Evolutionary conservation across 2,329 filamentous ascomycete genomes (phyloP).

Genomic region (Zymoseptoria passerinii): DNA sequence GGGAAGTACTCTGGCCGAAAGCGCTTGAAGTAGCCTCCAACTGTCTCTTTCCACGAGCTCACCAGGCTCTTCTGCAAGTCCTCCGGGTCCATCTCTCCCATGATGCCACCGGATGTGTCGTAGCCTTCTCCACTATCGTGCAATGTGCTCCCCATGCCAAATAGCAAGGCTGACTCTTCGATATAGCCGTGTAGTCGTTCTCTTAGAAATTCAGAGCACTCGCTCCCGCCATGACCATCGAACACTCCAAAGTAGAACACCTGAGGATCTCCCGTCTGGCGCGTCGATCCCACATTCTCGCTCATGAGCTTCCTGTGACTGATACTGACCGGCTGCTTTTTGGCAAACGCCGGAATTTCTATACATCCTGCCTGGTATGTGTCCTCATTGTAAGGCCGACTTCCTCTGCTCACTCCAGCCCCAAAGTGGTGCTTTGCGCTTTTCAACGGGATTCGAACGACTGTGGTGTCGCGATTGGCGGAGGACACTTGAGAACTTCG

Average conservation of each 20-base stretch:
- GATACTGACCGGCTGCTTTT: constrained; percentile 61
- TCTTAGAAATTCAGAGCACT: constrained; percentile 79
- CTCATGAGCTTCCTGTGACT: constrained; percentile 32
- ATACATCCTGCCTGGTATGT: constrained; percentile 90
- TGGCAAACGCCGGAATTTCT: constrained; percentile 86
- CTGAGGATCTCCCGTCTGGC: constrained; percentile 79
- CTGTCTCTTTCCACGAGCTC: constrained; percentile 67
- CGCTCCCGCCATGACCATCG: constrained; percentile 84
- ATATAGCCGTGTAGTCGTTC: constrained; percentile 84
- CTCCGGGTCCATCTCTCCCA: constrained; percentile 53
- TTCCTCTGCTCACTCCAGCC: constrained; percentile 67
- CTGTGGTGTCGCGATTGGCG: constrained; percentile 64
- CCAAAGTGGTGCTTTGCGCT: constrained; percentile 97
- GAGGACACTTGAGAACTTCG: constrained; percentile 25
- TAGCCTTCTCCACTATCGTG: constrained; percentile 27
- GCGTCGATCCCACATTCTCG: constrained; percentile 51
- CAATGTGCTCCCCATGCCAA: constrained; percentile 71
- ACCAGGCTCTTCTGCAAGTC: constrained; percentile 65
- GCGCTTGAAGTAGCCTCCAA: constrained; percentile 89
- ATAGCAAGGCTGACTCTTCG: constrained; percentile 67
- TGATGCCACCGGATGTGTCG: constrained; percentile 35
- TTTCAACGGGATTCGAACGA: constrained; percentile 86
- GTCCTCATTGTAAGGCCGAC: constrained; percentile 85
- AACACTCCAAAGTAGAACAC: constrained; percentile 97
- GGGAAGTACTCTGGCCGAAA: constrained; percentile 72